Conservation (phyloP, 2,329 filamentous ascomycete species). For the Cercospora brassicicola region DNA sequence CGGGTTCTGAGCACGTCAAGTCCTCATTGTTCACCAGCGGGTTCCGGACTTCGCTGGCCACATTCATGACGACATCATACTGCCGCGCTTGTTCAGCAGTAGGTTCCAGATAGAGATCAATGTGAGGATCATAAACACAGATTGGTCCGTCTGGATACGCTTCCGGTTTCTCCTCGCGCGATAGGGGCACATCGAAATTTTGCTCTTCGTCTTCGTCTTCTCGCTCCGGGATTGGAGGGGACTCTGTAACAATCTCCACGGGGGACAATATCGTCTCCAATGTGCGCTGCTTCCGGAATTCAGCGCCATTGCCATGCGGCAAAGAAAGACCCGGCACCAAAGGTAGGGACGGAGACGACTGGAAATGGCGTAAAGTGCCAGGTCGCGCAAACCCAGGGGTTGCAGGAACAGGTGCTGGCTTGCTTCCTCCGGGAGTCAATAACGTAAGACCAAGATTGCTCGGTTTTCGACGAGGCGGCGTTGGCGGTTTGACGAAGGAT, state of each 20-base stretch:
- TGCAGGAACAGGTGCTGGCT: constrained; percentile 58
- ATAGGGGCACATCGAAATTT: constrained; percentile 58
- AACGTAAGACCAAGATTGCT: constrained; percentile 74
- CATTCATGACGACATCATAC: constrained; percentile 83
- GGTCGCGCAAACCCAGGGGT: constrained; percentile 57
- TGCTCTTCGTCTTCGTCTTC: constrained; percentile 51
- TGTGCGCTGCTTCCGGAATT: constrained; percentile 22
- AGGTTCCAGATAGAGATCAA: constrained; percentile 78
- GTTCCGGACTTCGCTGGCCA: constrained; percentile 77
- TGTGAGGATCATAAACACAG: constrained; percentile 74
- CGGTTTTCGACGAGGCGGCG: constrained; percentile 68
- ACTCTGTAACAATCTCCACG: constrained; percentile 19
- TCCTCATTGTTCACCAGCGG: constrained; percentile 56
- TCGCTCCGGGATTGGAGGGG: constrained; percentile 16
- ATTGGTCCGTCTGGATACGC: constrained; percentile 81
- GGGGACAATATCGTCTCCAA: constrained; percentile 38
- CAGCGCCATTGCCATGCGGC: constrained; percentile 10
- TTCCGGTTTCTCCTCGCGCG: constrained; percentile 68
- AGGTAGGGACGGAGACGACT: constrained; percentile 62
- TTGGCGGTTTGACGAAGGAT: constrained; percentile 76
- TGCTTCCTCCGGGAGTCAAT: constrained; percentile 62
- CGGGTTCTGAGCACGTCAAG: constrained; percentile 33
- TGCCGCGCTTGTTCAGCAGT: constrained; percentile 72
- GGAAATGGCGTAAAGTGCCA: constrained; percentile 57
- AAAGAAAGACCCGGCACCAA: constrained; percentile 50